phyloP scores from a whole-genome alignment of 1,139 yeast genomes.

The Citeromyces hawaiiensis region DNA sequence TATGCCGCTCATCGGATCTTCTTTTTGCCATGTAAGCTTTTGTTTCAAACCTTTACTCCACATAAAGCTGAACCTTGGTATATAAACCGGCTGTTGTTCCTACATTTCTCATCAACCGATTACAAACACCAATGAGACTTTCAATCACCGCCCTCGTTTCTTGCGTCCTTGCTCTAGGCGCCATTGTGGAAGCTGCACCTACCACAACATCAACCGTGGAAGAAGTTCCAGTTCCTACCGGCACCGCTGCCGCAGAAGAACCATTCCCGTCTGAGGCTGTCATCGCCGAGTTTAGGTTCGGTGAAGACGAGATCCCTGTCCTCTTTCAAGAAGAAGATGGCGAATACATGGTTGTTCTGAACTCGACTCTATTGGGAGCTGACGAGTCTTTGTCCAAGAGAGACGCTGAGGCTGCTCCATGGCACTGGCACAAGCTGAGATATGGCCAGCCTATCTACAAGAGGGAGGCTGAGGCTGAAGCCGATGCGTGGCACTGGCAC shows the following conservation, averaged over 20 bases:
- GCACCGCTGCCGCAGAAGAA: not conserved
- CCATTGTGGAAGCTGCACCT: not conserved
- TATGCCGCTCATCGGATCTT: not conserved
- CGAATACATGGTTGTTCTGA: not conserved
- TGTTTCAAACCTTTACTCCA: not conserved
- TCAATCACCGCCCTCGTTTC: constrained; percentile 1
- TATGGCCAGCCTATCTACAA: constrained; percentile 9
- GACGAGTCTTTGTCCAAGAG: constrained; percentile 2
- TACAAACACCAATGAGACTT: not conserved
- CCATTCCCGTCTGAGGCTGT: constrained; percentile 1
- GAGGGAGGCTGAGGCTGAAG: constrained; percentile 12
- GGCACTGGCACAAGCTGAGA: constrained; percentile 2
- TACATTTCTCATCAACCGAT: not conserved
- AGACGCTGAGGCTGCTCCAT: constrained; percentile 7
- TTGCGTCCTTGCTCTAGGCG: not conserved
- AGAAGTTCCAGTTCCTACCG: not conserved
- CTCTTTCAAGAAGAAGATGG: not conserved
- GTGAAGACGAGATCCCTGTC: not conserved
- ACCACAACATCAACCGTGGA: not conserved
- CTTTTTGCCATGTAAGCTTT: not conserved
- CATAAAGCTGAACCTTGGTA: not conserved
- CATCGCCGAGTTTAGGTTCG: not conserved
- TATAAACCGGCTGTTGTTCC: not conserved
- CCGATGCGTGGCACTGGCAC: constrained; percentile 5
- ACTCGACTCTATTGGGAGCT: not conserved